Conservation (phyloP, 345 rosid genomes). For the Garcia nutans region DNA sequence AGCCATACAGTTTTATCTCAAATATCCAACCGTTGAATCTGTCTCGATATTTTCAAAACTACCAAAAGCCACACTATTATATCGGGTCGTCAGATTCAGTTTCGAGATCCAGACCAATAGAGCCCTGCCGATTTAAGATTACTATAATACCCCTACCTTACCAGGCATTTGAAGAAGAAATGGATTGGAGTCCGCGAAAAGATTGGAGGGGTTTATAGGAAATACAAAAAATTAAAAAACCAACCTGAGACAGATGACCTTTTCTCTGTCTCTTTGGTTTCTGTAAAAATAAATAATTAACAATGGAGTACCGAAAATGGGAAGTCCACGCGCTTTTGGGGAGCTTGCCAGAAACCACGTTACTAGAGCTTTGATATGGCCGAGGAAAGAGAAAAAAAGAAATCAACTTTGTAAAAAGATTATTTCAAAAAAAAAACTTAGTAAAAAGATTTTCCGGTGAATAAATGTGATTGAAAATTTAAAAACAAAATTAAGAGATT, state of each 20-base stretch:
- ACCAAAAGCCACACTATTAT: conserved; percentile 30
- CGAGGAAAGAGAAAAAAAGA: too few species aligned
- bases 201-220: conserved; percentile 14
- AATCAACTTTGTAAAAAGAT: too few species aligned
- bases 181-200: background rate
- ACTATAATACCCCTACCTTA: conserved; percentile 12
- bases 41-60: conserved; percentile 31
- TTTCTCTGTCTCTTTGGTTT: conserved; percentile 33
- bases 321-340: conserved; percentile 16
- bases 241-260: conserved; percentile 25
- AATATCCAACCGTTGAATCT: conserved; percentile 38
- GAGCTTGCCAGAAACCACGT: background rate
- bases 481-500: too few species aligned
- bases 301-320: background rate
- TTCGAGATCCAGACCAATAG: conserved; percentile 48
- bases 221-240: conserved; percentile 6
- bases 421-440: too few species aligned
- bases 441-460: too few species aligned
- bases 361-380: too few species aligned
- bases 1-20: conserved; percentile 26
- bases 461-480: too few species aligned
- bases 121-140: background rate
- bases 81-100: conserved; percentile 48
- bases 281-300: conserved; percentile 28
- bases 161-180: background rate